Evolutionary conservation across 768 basidiomycete species (phyloP).

Genomic region (Tylopilus balloui): DNA sequence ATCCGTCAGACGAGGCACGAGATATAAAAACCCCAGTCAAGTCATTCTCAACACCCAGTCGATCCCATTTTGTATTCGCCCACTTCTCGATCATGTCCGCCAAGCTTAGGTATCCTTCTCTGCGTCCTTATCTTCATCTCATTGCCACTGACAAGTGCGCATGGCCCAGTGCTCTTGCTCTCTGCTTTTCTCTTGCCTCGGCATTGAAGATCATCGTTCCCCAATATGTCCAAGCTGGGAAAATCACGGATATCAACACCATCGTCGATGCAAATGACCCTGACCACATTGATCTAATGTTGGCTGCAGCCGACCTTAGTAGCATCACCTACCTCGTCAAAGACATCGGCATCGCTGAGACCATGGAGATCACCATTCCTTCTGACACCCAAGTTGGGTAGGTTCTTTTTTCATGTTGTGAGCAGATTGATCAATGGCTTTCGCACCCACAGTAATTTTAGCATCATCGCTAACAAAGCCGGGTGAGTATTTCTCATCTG

Average conservation of each 20-base stretch:
- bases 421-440: not conserved
- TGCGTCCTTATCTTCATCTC: not conserved
- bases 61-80: not conserved
- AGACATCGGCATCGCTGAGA: not conserved
- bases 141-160: not conserved
- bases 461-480: not conserved
- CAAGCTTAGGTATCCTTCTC: not conserved
- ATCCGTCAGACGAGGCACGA: not conserved
- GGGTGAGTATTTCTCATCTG: not conserved
- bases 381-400: not conserved
- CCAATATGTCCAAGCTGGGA: not conserved
- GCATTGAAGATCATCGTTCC: not conserved
- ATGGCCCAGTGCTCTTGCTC: not conserved
- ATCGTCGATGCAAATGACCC: not conserved
- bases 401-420: not conserved
- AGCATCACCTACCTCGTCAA: not conserved
- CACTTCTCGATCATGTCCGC: not conserved
- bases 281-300: not conserved
- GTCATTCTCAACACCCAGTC: not conserved
- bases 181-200: not conserved
- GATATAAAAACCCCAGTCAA: not conserved
- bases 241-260: not conserved
- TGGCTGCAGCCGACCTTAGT: not conserved
- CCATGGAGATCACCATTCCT: not conserved
- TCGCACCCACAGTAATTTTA: not conserved